A percentile compares a stretch with the other conserved stretches of the same genome.
These are phyloP conservation scores for Furcasterigmium furcatum DNA, from an alignment of 2,329 filamentous ascomycete genomes.

Conservation along the genomic window DNA sequence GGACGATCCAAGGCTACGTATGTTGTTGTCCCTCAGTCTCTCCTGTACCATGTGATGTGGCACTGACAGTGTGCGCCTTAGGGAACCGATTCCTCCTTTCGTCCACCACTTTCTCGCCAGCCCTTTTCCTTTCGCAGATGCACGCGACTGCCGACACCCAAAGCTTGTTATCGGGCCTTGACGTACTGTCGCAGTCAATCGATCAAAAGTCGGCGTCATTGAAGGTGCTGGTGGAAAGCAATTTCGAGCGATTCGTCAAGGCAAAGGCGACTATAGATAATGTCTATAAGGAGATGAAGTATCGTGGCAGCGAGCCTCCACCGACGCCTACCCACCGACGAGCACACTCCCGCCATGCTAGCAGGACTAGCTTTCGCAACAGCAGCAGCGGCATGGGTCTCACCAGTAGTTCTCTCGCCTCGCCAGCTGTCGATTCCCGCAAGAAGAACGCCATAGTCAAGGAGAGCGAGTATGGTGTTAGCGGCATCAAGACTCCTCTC, in stretches of 20 bases:
- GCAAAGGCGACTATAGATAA: constrained; percentile 98
- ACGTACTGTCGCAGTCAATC: constrained; percentile 85
- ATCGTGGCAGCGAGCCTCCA: constrained; percentile 53
- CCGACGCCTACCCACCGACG: constrained; percentile 31
- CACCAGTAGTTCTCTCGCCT: constrained; percentile 32
- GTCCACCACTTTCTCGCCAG: constrained; percentile 91
- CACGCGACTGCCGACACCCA: constrained; percentile 84
- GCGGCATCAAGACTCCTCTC: constrained; percentile 83
- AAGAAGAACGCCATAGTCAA: constrained; percentile 90
- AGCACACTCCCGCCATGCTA: constrained; percentile 64
- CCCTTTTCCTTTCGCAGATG: constrained; percentile 87
- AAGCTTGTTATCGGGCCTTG: constrained; percentile 74
- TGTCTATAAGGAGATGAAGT: constrained; percentile 98
- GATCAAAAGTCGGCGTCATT: constrained; percentile 97
- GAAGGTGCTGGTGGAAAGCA: constrained; percentile 94
- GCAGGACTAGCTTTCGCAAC: constrained; percentile 63
- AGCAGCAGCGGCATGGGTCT: constrained; percentile 34
- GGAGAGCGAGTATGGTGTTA: constrained; percentile 86
- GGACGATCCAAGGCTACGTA: constrained; percentile 76
- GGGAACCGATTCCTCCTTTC: constrained; percentile 93
- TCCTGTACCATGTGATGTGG: constrained; percentile 7
- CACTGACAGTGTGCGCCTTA: constrained; percentile 26
- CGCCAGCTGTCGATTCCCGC: constrained; percentile 47
- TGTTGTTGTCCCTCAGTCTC: constrained; percentile 28
- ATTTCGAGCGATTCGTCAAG: constrained; percentile 96